These are phyloP conservation scores for Colletotrichum orchidophilum DNA, from an alignment of 2,329 filamentous ascomycete species.

Conservation along the genomic window DNA sequence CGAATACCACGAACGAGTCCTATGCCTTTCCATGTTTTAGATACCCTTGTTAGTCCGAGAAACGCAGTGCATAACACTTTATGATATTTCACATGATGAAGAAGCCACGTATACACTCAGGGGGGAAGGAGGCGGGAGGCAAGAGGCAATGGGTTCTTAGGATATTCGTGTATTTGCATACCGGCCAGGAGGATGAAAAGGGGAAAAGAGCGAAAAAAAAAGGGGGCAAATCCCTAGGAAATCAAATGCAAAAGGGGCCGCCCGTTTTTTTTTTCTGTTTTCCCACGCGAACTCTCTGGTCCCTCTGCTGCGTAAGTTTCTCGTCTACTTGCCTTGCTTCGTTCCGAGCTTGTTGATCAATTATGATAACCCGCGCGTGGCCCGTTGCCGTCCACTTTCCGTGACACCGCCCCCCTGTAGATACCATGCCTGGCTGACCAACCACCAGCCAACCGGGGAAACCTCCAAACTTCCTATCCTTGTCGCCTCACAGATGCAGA, in stretches of 20 bases:
- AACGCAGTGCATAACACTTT: background rate
- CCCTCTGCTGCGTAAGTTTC: background rate
- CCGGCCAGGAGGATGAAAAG: background rate
- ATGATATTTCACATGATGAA: background rate
- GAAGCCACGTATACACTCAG: too few relatives aligned
- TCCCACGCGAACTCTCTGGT: constrained; percentile 4
- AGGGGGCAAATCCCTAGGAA: constrained; percentile 23
- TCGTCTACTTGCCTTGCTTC: background rate
- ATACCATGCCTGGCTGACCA: background rate
- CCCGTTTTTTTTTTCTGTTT: constrained; percentile 2
- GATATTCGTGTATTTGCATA: constrained; percentile 9
- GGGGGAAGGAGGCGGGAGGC: background rate
- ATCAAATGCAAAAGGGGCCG: constrained; percentile 33
- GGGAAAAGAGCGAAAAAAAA: background rate
- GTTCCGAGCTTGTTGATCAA: background rate
- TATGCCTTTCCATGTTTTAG: constrained; percentile 12
- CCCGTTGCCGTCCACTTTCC: background rate
- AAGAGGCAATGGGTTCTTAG: constrained; percentile 1
- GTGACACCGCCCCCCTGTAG: background rate
- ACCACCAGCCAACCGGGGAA: background rate
- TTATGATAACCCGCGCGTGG: constrained; percentile 3
- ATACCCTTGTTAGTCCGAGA: constrained; percentile 26
- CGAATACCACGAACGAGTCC: background rate
- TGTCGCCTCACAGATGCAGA: constrained; percentile 6
- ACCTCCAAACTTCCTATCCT: background rate